Percentiles rank a stretch among this genome's conserved stretches.
Conservation (phyloP, 2,329 filamentous ascomycete genomes). For the Botrytis tulipae region DNA sequence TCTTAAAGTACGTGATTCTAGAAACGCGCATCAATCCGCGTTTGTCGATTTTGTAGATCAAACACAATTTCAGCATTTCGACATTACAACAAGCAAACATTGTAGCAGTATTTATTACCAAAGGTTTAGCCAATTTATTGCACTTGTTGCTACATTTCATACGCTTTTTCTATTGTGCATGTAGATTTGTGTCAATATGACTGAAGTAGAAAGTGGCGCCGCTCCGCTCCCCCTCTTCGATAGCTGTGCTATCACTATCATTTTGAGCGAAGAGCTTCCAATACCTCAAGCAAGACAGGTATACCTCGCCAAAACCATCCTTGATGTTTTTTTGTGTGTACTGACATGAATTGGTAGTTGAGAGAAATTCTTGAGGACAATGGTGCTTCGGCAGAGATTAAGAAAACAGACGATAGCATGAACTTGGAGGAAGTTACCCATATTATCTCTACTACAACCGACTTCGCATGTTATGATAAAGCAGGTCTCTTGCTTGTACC, state of each 20-base stretch:
- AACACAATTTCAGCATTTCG: neutral
- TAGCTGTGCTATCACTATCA: slow-evolving; percentile 34
- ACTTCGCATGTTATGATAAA: slow-evolving; percentile 83
- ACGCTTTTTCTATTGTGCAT: neutral
- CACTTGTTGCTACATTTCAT: neutral
- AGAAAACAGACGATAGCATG: slow-evolving; percentile 42
- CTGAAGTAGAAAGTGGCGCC: slow-evolving; percentile 14
- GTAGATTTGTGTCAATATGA: slow-evolving; percentile 21
- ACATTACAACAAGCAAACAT: neutral
- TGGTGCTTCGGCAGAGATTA: slow-evolving; percentile 40
- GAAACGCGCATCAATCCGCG: slow-evolving; percentile 9
- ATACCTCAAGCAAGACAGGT: slow-evolving; percentile 22
- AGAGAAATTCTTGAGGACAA: slow-evolving; percentile 35
- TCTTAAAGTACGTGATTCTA: neutral
- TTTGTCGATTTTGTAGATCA: neutral
- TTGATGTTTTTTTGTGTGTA: neutral
- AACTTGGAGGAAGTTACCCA: slow-evolving; percentile 54
- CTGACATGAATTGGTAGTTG: slow-evolving; percentile 25
- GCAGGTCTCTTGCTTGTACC: slow-evolving; percentile 76
- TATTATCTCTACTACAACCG: slow-evolving; percentile 73
- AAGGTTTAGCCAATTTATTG: neutral
- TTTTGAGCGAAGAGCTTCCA: slow-evolving; percentile 31
- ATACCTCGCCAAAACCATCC: neutral
- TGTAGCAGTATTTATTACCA: neutral
- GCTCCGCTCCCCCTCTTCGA: slow-evolving; percentile 28